Percentiles rank a stretch among this genome's conserved stretches.
Evolutionary conservation across 345 rosid genomes (phyloP).

Genomic region (Brassica nigra): DNA sequence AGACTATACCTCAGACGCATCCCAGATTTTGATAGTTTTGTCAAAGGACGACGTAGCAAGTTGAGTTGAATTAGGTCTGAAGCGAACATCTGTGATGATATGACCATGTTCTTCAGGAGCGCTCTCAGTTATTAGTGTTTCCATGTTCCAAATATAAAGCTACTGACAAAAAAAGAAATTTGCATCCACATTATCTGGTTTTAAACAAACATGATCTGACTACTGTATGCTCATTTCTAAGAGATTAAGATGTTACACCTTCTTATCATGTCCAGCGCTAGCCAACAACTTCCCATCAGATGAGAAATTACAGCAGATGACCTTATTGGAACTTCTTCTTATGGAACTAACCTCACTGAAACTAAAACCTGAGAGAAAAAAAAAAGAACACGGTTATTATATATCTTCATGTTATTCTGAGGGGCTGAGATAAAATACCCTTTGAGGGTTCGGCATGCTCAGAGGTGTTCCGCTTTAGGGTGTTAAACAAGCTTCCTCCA

Average conservation of each 20-base stretch:
- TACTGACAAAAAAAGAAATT: conserved; percentile 55
- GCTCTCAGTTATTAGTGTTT: conserved; percentile 70
- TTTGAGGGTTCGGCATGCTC: conserved; percentile 87
- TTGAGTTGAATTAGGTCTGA: conserved; percentile 87
- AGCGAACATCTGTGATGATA: conserved; percentile 87
- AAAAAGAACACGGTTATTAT: conserved; percentile 35
- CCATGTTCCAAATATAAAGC: conserved; percentile 94
- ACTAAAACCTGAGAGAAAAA: conserved; percentile 58
- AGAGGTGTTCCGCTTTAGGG: conserved; percentile 68
- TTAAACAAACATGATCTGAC: conserved; percentile 10
- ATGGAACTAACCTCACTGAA: conserved; percentile 86
- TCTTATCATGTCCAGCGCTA: conserved; percentile 98
- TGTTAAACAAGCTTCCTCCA: conserved; percentile 84
- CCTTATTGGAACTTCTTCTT: conserved; percentile 76
- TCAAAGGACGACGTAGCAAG: conserved; percentile 94
- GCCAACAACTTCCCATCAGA: conserved; percentile 95
- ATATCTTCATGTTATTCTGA: conserved; percentile 10
- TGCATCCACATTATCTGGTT: conserved; percentile 46
- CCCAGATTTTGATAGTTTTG: conserved; percentile 77
- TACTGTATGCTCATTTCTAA: conserved; percentile 8
- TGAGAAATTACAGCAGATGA: conserved; percentile 93
- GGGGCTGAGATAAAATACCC: conserved; percentile 45
- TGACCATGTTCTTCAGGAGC: conserved; percentile 68
- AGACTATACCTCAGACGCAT: conserved; percentile 75
- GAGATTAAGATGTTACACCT: conserved; percentile 54